phyloP scores from a whole-genome alignment of 179 eudicot genomes.

The Silene coronaria region DNA sequence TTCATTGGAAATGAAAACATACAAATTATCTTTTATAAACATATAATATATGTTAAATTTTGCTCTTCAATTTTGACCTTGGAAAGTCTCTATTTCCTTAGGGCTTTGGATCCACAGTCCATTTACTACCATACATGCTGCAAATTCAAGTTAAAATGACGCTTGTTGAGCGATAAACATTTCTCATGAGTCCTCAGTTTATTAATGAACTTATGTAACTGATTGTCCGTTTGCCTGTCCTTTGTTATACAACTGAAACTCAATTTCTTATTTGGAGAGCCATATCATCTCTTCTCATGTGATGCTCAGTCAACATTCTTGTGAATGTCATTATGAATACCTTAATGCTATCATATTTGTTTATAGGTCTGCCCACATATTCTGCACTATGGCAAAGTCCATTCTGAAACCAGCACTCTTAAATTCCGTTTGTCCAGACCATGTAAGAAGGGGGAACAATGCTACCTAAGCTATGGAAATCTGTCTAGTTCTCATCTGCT shows the following conservation, averaged over 20 bases:
- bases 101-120: too few species aligned
- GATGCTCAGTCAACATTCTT: not conserved
- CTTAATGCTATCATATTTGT: conserved; percentile 11
- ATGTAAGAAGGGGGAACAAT: conserved; percentile 78
- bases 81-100: too few species aligned
- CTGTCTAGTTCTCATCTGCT: conserved; percentile 79
- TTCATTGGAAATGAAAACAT: too few species aligned
- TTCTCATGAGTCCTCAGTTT: not conserved
- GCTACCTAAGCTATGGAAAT: conserved; percentile 84
- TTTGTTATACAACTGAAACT: too few species aligned
- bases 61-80: not conserved
- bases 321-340: not conserved
- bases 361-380: conserved; percentile 74
- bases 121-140: not conserved
- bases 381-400: conserved; percentile 69
- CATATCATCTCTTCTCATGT: not conserved
- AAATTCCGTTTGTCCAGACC: conserved; percentile 75
- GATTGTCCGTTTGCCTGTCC: not conserved
- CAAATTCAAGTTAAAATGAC: not conserved
- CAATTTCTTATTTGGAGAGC: too few species aligned
- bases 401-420: conserved; percentile 53
- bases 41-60: too few species aligned
- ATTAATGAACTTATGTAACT: not conserved
- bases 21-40: too few species aligned
- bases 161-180: not conserved